Conservation (phyloP, 2,329 filamentous ascomycete genomes). For the Fusarium sp. region DNA sequence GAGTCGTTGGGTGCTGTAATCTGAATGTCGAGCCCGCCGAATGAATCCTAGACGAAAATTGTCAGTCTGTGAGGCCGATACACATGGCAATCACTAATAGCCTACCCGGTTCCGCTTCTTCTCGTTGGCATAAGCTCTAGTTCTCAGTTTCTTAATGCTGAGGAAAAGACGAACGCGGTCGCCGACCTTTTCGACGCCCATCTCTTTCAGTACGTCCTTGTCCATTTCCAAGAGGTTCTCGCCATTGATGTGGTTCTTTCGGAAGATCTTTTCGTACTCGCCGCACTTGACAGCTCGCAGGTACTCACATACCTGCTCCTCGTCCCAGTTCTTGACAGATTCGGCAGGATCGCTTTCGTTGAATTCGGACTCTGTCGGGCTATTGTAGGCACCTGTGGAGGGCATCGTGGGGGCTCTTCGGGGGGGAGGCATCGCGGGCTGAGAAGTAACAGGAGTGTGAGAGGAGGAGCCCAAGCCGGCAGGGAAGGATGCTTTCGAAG, state of each 20-base stretch:
- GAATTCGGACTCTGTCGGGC: conserved; percentile 93
- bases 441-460: conserved; percentile 60
- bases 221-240: conserved; percentile 98
- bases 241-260: conserved; percentile 95
- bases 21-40: conserved; percentile 79
- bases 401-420: conserved; percentile 64
- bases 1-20: conserved; percentile 52
- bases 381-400: conserved; percentile 69
- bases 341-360: conserved; percentile 83
- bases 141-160: conserved; percentile 84
- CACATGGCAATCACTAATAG: conserved; percentile 21
- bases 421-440: conserved; percentile 62
- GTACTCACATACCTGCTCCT: conserved; percentile 92
- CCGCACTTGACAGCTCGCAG: conserved; percentile 90
- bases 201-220: conserved; percentile 94
- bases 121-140: conserved; percentile 78
- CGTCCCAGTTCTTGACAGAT: conserved; percentile 86
- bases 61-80: conserved; percentile 17
- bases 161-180: conserved; percentile 92
- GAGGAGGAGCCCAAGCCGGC: conserved; percentile 60
- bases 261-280: conserved; percentile 91
- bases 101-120: conserved; percentile 88
- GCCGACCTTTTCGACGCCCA: conserved; percentile 98
- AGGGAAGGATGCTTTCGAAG: conserved; percentile 77
- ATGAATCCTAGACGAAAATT: conserved; percentile 73